A percentile compares a stretch with the other conserved stretches of the same genome.
Evolutionary conservation across 352 stramenopile species (phyloP).

Genomic region (Elongisporangium anandrum): DNA sequence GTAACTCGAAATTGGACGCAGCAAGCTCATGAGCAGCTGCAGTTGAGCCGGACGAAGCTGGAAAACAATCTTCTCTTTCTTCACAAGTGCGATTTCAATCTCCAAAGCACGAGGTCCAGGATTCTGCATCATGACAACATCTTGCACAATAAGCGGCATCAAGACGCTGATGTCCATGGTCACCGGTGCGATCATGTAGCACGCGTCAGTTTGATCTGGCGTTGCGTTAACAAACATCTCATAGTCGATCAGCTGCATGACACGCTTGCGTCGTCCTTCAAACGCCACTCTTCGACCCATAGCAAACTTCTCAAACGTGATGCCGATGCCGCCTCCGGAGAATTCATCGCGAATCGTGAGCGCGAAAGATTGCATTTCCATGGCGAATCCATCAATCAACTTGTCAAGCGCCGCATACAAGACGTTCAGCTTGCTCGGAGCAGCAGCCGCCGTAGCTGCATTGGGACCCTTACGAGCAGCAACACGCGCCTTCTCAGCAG

Average conservation of each 20-base stretch:
- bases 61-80: conserved; percentile 25
- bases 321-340: conserved; percentile 40
- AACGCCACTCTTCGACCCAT: conserved; percentile 32
- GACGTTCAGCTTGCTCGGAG: conserved; percentile 25
- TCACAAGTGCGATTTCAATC: conserved; percentile 44
- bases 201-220: conserved; percentile 23
- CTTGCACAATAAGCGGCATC: conserved; percentile 68
- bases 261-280: conserved; percentile 35
- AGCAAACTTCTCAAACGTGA: conserved; percentile 57
- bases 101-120: conserved; percentile 34
- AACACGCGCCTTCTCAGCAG: conserved; percentile 18
- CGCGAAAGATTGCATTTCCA: conserved; percentile 39
- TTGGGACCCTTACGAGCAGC: conserved; percentile 2
- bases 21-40: conserved; percentile 47
- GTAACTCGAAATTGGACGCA: conserved; percentile 56
- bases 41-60: conserved; percentile 67
- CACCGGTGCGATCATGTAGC: conserved; percentile 46
- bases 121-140: conserved; percentile 45
- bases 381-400: conserved; percentile 67
- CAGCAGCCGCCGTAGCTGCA: conserved; percentile 1
- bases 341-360: conserved; percentile 64
- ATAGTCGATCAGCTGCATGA: conserved; percentile 54
- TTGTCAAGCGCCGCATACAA: conserved; percentile 62
- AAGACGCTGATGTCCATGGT: conserved; percentile 50
- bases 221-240: conserved; percentile 62